These are phyloP conservation scores for Testicularia cyperi DNA, from an alignment of 1,284 basidiomycete species.

Conservation along the genomic window DNA sequence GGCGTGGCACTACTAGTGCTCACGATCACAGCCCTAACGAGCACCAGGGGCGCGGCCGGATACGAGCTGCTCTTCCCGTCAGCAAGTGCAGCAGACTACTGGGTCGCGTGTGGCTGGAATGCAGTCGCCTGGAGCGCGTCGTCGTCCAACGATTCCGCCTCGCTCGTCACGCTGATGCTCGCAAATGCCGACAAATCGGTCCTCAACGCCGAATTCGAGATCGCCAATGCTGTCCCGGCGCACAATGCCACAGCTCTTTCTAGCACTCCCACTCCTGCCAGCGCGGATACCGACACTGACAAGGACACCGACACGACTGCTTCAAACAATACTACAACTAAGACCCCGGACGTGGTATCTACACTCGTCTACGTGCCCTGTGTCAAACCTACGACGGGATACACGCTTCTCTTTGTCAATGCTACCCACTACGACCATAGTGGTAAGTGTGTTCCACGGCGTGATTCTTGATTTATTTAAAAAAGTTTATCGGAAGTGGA, in stretches of 20 bases:
- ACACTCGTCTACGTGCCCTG: constrained; percentile 31
- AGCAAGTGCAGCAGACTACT: constrained; percentile 26
- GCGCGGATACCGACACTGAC: no score
- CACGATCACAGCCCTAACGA: no score
- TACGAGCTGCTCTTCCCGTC: constrained; percentile 21
- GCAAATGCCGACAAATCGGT: constrained; percentile 21
- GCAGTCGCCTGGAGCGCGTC: constrained; percentile 15
- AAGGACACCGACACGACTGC: neutral
- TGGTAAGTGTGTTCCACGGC: constrained; percentile 22
- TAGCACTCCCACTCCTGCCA: no score
- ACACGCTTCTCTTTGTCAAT: constrained; percentile 17
- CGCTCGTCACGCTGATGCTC: constrained; percentile 17
- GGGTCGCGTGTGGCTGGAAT: constrained; percentile 37
- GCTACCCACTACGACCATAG: constrained; percentile 11
- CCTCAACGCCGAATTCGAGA: constrained; percentile 24
- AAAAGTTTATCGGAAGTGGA: no score
- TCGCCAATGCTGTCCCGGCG: constrained; percentile 25
- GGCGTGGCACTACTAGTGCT: no score
- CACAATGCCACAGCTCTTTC: no score
- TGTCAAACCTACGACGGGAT: constrained; percentile 2
- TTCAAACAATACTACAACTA: constrained; percentile 4
- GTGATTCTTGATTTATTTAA: no score
- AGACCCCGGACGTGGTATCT: no score
- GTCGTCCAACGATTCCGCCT: constrained; percentile 2
- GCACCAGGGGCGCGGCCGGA: no score